Evolutionary conservation across 345 rosid species (phyloP), one percentile per base, ranked within the genome.

Genomic region (Ceriops tagal): DNA sequence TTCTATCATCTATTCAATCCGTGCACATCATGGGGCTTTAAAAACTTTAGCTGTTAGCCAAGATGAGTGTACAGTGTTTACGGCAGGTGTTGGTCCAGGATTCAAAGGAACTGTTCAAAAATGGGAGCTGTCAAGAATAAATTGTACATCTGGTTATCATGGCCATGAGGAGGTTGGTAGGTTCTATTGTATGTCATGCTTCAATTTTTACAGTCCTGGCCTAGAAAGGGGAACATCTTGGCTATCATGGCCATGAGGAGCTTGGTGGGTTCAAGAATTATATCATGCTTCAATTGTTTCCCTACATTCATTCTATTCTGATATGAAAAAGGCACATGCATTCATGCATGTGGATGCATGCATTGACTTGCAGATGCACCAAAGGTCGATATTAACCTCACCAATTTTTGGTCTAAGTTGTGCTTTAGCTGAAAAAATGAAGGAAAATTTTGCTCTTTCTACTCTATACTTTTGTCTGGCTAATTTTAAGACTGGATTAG

Each of bases 171-270:
- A 92, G 98, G 98, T 92, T 74, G 35, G 91, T 70, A 78, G 67
- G 75, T 79, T 66, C 34, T 61, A 56, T 65, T 68, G 58, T 53
- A 43, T 43, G 53, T 67, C 32, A 22, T 31, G 7, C 64, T 27
- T 39, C 27, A 66, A 51, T 68, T 58, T 67, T 62, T 52, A 37
- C 65, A 24, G 5, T 70, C 28, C 47, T 65, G 31, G 46, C 30
- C 5, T 64, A 28, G 56, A 56, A 15, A 7, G 55, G 47, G 69
- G 19, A 56, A 52, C 51, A 2, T 30, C 1, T 43, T 56, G 88
- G 96, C 64, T 89, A 92, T 84, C 78, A 89, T 86, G 98, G 90
- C 65, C 98, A 92, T 75, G 97, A 92, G 75, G 97, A 92, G 98
- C 96, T 92, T 73, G 35, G 90, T 67, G 76, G 66, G 75, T 80